Conservation (phyloP, 192 early-diverging fungal genomes). For the Coemansia sp. region DNA sequence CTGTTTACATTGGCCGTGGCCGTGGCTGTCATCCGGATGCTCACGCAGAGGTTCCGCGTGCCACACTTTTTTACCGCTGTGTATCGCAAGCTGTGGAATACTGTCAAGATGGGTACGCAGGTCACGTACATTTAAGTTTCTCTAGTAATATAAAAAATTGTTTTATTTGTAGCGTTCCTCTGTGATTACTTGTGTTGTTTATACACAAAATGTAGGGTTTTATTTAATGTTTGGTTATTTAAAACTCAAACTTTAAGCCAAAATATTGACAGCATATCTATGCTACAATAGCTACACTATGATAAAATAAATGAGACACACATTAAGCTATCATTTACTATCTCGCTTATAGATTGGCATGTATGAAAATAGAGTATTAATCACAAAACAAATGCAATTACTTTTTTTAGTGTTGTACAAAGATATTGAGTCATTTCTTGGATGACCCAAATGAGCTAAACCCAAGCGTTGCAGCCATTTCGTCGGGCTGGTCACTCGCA, state of each 20-base stretch:
- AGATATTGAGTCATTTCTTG: conserved; percentile 10
- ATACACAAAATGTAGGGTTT: no score
- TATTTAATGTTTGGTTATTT: no score
- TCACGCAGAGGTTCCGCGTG: conserved; percentile 37
- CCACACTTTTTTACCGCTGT: conserved; percentile 30
- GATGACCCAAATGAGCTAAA: conserved; percentile 40
- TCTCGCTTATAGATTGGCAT: no score
- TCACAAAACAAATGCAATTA: no score
- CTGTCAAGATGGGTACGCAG: conserved; percentile 49
- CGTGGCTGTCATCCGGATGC: conserved; percentile 39
- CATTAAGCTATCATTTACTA: no score
- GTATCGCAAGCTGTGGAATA: conserved; percentile 40
- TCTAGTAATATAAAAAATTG: neutral
- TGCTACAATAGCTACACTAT: no score
- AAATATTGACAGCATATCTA: no score
- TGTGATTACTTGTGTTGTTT: no score
- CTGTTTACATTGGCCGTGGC: conserved; percentile 43
- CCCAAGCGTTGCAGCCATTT: conserved; percentile 81
- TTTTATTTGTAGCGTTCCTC: no score
- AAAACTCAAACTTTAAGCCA: no score
- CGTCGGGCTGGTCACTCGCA: conserved; percentile 32
- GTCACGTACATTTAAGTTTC: conserved; percentile 41
- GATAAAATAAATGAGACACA: no score
- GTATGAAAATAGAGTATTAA: no score
- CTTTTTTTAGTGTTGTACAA: neutral